Percentiles rank a stretch among this genome's conserved stretches.
These are phyloP conservation scores for Fusarium tanahbumbuense DNA, from an alignment of 2,329 filamentous ascomycete species.

Conservation along the genomic window DNA sequence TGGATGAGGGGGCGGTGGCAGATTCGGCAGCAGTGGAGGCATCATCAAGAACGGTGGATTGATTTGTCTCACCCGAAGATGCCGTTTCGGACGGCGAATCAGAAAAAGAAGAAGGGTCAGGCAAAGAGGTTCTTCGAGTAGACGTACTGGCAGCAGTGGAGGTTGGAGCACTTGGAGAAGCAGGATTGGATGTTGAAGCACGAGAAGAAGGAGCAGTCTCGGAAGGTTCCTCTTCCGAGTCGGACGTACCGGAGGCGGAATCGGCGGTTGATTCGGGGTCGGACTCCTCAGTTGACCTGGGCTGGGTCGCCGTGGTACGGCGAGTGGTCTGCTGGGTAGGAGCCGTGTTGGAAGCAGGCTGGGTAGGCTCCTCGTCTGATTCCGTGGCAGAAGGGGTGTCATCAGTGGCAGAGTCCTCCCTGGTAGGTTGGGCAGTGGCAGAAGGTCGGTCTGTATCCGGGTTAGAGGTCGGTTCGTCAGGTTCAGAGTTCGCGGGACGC, in stretches of 20 bases:
- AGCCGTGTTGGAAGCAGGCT: conserved; percentile 26
- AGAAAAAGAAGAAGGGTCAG: conserved; percentile 46
- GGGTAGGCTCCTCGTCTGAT: conserved; percentile 26
- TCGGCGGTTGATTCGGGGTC: conserved; percentile 35
- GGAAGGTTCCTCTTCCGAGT: conserved; percentile 43
- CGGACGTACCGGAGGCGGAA: conserved; percentile 48
- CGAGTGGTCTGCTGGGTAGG: conserved; percentile 22
- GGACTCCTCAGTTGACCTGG: conserved; percentile 25
- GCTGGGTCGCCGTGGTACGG: conserved; percentile 23
- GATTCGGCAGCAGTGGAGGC: conserved; percentile 28
- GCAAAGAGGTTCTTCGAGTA: conserved; percentile 44
- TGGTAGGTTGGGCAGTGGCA: conserved; percentile 21
- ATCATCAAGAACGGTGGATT: conserved; percentile 35
- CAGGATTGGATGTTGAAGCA: conserved; percentile 47
- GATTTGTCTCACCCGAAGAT: conserved; percentile 42
- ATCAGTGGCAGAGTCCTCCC: conserved; percentile 30
- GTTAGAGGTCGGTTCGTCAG: conserved; percentile 41
- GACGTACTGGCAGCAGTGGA: conserved; percentile 51
- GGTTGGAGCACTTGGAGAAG: conserved; percentile 40
- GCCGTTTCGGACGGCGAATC: conserved; percentile 44
- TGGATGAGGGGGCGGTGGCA: conserved; percentile 17
- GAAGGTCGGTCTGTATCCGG: conserved; percentile 38
- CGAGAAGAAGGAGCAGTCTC: conserved; percentile 45
- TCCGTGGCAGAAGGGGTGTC: conserved; percentile 26
- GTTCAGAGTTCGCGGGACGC: conserved; percentile 33